Conservation (phyloP, 805 yeast species). For the Saccharomycopsis javanensis region DNA sequence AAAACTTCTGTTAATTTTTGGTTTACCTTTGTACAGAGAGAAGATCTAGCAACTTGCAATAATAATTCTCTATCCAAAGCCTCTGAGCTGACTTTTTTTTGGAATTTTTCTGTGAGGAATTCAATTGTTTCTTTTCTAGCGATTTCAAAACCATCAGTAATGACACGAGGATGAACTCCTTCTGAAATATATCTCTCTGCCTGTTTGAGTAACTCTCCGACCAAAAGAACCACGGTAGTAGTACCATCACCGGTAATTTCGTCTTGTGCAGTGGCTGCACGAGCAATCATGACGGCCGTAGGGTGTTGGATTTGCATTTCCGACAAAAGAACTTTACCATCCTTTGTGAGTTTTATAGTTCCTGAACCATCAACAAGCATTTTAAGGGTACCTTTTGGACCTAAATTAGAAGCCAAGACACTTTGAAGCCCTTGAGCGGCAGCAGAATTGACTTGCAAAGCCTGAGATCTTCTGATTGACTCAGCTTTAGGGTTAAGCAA, state of each 20-base stretch:
- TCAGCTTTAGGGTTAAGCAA: slow-evolving; percentile 95
- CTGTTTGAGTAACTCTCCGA: slow-evolving; percentile 89
- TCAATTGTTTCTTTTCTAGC: slow-evolving; percentile 72
- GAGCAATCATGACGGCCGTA: slow-evolving; percentile 82
- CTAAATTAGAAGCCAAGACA: slow-evolving; percentile 83
- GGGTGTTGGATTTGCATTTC: slow-evolving; percentile 97
- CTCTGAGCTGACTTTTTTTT: slow-evolving; percentile 41
- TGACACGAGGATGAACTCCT: slow-evolving; percentile 91
- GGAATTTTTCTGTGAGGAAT: slow-evolving; percentile 41
- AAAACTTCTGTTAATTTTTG: slow-evolving; percentile 67
- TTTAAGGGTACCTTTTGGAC: slow-evolving; percentile 95
- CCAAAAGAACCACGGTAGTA: slow-evolving; percentile 86
- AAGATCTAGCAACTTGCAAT: slow-evolving; percentile 84
- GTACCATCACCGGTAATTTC: slow-evolving; percentile 99
- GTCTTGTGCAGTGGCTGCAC: slow-evolving; percentile 98
- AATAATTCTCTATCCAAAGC: slow-evolving; percentile 77
- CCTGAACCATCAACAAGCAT: slow-evolving; percentile 97
- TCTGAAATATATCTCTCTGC: slow-evolving; percentile 87
- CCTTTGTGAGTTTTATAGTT: slow-evolving; percentile 88
- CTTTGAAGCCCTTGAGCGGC: slow-evolving; percentile 97
- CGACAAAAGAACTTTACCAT: slow-evolving; percentile 84
- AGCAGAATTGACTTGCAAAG: slow-evolving; percentile 85
- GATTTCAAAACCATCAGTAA: slow-evolving; percentile 89
- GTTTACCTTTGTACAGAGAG: slow-evolving; percentile 79
- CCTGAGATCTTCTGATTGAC: slow-evolving; percentile 90